phyloP scores from a whole-genome alignment of 2,329 filamentous ascomycete species.

The Ceratocystis destructans region DNA sequence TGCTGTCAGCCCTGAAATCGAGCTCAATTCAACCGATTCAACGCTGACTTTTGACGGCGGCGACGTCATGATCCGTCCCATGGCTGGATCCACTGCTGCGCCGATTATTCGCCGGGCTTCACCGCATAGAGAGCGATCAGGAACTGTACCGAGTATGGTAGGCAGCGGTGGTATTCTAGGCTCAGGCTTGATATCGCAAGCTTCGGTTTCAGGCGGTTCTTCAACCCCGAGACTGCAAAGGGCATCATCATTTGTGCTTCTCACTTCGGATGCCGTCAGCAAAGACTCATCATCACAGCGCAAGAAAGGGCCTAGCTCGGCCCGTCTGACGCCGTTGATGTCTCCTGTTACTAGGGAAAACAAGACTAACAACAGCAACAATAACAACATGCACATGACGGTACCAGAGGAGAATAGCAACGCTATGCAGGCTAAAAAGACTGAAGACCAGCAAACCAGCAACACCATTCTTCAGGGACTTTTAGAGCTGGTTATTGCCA shows the following conservation, averaged over 20 bases:
- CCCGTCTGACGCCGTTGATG: constrained; percentile 49
- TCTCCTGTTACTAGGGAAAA: constrained; percentile 27
- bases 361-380: neutral
- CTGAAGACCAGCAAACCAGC: constrained; percentile 41
- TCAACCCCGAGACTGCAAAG: constrained; percentile 49
- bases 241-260: constrained; percentile 80
- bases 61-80: constrained; percentile 68
- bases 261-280: constrained; percentile 44
- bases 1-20: constrained; percentile 66
- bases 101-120: constrained; percentile 49
- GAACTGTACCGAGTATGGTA: constrained; percentile 30
- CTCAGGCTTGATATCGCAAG: constrained; percentile 1
- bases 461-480: constrained; percentile 63
- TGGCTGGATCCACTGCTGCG: constrained; percentile 45
- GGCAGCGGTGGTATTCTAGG: neutral
- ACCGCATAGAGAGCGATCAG: constrained; percentile 41
- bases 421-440: constrained; percentile 24
- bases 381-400: neutral
- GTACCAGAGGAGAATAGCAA: neutral
- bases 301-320: constrained; percentile 35
- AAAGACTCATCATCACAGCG: constrained; percentile 1
- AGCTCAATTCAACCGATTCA: constrained; percentile 72
- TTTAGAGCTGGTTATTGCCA: constrained; percentile 59
- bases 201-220: neutral
- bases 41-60: constrained; percentile 72